Evolutionary conservation across 352 stramenopile genomes (phyloP).

Genomic region (Globisporangium radiosum): DNA sequence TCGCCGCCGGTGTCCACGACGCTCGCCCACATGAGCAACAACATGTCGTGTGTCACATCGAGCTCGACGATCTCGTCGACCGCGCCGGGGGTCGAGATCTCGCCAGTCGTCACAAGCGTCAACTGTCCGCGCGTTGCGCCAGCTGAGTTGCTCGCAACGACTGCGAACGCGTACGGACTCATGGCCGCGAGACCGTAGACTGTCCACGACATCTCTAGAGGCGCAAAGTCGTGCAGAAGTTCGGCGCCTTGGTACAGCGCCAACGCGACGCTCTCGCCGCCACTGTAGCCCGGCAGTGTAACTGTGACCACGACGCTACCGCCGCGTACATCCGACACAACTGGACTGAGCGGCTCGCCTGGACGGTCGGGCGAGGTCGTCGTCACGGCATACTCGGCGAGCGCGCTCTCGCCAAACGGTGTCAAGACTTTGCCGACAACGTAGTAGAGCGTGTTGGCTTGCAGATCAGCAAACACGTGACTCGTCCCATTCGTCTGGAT

Average conservation of each 20-base stretch:
- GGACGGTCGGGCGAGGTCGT: slow-evolving; percentile 20
- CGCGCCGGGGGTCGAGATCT: slow-evolving; percentile 29
- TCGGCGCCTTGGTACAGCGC: slow-evolving; percentile 21
- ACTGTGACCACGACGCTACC: slow-evolving; percentile 18
- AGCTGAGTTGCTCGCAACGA: slow-evolving; percentile 28
- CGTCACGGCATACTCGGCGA: slow-evolving; percentile 4
- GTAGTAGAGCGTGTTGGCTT: slow-evolving; percentile 19
- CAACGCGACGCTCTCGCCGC: slow-evolving; percentile 30
- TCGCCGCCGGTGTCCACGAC: slow-evolving; percentile 45
- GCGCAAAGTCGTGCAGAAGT: slow-evolving; percentile 18
- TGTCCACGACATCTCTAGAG: slow-evolving; percentile 13
- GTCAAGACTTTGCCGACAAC: slow-evolving; percentile 19
- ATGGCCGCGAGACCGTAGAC: slow-evolving; percentile 28
- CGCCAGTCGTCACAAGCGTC: slow-evolving; percentile 20
- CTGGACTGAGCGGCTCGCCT: slow-evolving; percentile 13
- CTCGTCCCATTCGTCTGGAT: slow-evolving; percentile 1
- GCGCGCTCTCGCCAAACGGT: slow-evolving; percentile 15
- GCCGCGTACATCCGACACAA: slow-evolving; percentile 16
- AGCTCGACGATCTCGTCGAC: slow-evolving; percentile 19
- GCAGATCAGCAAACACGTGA: slow-evolving; percentile 15
- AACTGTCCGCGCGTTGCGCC: slow-evolving; percentile 19
- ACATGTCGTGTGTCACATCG: slow-evolving; percentile 25
- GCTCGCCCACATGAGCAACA: slow-evolving; percentile 29
- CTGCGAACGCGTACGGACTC: slow-evolving; percentile 33
- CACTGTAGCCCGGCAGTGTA: slow-evolving; percentile 23